Evolutionary conservation across 768 basidiomycete genomes (phyloP), one percentile per base, ranked within the genome.

Genomic region (Boletus edulis): DNA sequence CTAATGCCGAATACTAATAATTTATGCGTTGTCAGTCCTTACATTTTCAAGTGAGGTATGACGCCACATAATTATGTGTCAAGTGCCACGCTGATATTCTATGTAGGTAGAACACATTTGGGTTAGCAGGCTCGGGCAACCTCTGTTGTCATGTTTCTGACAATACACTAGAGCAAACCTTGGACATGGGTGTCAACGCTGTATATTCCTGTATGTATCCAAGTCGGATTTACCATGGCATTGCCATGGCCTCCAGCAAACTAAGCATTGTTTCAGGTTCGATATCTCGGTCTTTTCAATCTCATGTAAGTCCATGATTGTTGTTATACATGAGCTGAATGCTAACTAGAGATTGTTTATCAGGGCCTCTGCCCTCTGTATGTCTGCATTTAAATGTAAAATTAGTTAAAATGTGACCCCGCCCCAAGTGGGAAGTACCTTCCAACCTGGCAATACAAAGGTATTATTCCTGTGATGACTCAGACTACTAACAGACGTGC

Each of bases 101-200:
- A 1, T 11, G 14, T 32, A 47, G 56, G 42, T 58, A 37, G 49
- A 60, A 37, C 51, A 58, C 41, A 47, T 60, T 2, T 61, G 59
- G 55, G 59, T 61, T 4, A 24, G 59, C 5, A 14, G 8, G 37
- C 11, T 27, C 27, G 27, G 24, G 17, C 12, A 8, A 0, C 31
- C 27, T 27, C 27, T 8, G 27, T n/a, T 5, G 1, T 22, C 6
- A 15, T 17, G 4, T 10, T 20, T 2, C 46, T 61, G 35, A 57
- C 38, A 8, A 14, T 4, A 9, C 11, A 12, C 3, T 20, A 62
- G 60, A 39, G 3, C 10, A 53, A 39, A 15, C 58, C 46, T 1
- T 62, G 60, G 60, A 51, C 55, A 1, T 43, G 41, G 46, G 52
- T 54, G 11, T 60, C 60, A 3, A 51, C 46, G 4, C 12, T 60